A percentile compares a stretch with the other conserved stretches of the same genome.
phyloP scores from a whole-genome alignment of 73 alveolate genomes.

The Paramecium sexaurelia region DNA sequence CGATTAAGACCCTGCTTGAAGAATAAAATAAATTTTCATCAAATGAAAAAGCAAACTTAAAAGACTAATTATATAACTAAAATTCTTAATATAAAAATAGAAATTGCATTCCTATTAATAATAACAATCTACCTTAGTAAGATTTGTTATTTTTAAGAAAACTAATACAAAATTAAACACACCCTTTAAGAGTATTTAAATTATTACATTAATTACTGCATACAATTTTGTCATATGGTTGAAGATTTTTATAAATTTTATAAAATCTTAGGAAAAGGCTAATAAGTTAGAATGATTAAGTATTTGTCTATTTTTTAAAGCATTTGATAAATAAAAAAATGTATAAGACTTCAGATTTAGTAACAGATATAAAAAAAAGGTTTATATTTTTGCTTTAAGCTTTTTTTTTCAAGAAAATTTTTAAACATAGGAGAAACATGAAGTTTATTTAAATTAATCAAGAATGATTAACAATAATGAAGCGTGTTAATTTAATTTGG shows the following conservation, averaged over 20 bases:
- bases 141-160: background rate
- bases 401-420: slow-evolving; percentile 6
- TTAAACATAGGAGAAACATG: slow-evolving; percentile 12
- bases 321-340: background rate
- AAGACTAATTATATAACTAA: background rate
- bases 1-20: slow-evolving; percentile 7
- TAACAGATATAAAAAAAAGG: background rate
- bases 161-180: background rate
- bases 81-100: background rate
- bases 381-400: background rate
- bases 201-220: background rate
- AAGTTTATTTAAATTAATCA: background rate
- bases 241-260: background rate
- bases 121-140: background rate
- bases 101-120: background rate
- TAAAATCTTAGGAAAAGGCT: background rate
- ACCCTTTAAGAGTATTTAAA: background rate
- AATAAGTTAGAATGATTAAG: background rate
- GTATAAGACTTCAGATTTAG: background rate
- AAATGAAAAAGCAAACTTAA: background rate
- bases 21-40: background rate
- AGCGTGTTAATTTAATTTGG: background rate
- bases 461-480: background rate
- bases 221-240: background rate
- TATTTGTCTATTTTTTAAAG: background rate